These are phyloP conservation scores for Digitaria exilis DNA, from an alignment of 202 grass and related monocot species.

Conservation along the genomic window DNA sequence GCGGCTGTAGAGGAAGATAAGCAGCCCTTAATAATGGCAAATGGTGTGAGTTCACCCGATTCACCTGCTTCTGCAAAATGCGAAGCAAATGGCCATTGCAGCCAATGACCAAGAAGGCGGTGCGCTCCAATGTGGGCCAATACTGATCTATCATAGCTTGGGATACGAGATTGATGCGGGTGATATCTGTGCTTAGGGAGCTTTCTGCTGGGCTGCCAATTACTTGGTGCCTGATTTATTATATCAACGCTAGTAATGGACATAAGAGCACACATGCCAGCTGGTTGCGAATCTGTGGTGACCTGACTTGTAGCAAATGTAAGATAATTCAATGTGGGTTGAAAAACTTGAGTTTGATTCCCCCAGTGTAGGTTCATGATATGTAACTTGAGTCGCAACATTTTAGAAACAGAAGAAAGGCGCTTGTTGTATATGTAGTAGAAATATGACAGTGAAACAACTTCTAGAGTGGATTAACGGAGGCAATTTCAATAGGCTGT, in stretches of 20 bases:
- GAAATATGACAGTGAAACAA: slow-evolving; percentile 35
- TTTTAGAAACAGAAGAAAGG: slow-evolving; percentile 32
- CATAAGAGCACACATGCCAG: slow-evolving; percentile 31
- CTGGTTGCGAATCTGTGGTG: not conserved
- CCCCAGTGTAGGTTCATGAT: slow-evolving; percentile 28
- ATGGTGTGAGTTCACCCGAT: slow-evolving; percentile 28
- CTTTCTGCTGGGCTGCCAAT: not conserved
- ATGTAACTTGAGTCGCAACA: slow-evolving; percentile 7
- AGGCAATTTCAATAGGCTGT: slow-evolving; percentile 26
- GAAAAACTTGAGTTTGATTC: slow-evolving; percentile 33
- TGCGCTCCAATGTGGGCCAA: not conserved
- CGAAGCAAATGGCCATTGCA: slow-evolving; percentile 55
- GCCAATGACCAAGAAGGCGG: slow-evolving; percentile 24
- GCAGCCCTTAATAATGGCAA: slow-evolving; percentile 11
- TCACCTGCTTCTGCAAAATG: slow-evolving; percentile 24
- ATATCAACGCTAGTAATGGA: slow-evolving; percentile 1
- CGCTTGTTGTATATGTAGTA: slow-evolving; percentile 54
- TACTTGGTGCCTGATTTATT: slow-evolving; percentile 5
- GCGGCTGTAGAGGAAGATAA: slow-evolving; percentile 23
- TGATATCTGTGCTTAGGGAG: slow-evolving; percentile 3
- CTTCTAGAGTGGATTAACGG: slow-evolving; percentile 46
- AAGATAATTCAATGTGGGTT: slow-evolving; percentile 47
- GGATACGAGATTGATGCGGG: slow-evolving; percentile 16
- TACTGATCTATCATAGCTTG: slow-evolving; percentile 23
- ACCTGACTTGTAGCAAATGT: slow-evolving; percentile 40